These are phyloP conservation scores for Pseudotsuga menziesii DNA, from an alignment of 75 land plant genomes.

Conservation along the genomic window DNA sequence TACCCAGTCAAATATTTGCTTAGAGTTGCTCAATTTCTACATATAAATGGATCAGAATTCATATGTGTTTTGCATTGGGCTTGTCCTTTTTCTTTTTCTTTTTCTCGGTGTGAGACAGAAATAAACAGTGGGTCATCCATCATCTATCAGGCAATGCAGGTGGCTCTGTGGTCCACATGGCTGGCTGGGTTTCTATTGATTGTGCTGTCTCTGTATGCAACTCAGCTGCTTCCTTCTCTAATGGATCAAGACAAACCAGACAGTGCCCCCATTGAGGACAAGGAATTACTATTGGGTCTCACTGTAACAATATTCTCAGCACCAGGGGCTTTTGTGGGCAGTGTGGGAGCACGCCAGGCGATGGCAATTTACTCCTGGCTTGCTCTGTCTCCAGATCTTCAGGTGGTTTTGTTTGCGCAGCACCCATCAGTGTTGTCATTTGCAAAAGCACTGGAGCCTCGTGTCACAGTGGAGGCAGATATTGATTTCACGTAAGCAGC, in stretches of 20 bases:
- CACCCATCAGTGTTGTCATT: constrained; percentile 30
- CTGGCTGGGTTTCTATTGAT: constrained; percentile 35
- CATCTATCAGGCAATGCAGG: constrained; percentile 13
- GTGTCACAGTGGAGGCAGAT: constrained; percentile 54
- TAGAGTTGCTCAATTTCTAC: neutral
- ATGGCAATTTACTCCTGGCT: constrained; percentile 64
- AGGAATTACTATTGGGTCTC: neutral
- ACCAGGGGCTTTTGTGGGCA: constrained; percentile 24
- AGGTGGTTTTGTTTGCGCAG: constrained; percentile 41
- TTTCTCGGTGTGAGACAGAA: neutral
- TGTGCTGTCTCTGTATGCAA: constrained; percentile 35
- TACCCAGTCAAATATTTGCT: neutral
- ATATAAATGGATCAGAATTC: neutral
- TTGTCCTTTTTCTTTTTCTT: neutral
- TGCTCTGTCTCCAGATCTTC: constrained; percentile 25
- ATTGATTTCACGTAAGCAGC: constrained; percentile 74
- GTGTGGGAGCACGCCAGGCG: constrained; percentile 29
- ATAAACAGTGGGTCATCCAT: neutral
- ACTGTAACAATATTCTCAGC: constrained; percentile 39
- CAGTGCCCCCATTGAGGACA: too few species aligned
- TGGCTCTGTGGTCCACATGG: constrained; percentile 41
- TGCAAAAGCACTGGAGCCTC: constrained; percentile 31
- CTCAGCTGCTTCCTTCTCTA: constrained; percentile 19
- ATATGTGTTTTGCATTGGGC: neutral
- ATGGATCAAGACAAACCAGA: neutral